Percentiles rank a stretch among this genome's conserved stretches.
Conservation (phyloP, 2,329 filamentous ascomycete genomes). For the Juglanconis juglandina region DNA sequence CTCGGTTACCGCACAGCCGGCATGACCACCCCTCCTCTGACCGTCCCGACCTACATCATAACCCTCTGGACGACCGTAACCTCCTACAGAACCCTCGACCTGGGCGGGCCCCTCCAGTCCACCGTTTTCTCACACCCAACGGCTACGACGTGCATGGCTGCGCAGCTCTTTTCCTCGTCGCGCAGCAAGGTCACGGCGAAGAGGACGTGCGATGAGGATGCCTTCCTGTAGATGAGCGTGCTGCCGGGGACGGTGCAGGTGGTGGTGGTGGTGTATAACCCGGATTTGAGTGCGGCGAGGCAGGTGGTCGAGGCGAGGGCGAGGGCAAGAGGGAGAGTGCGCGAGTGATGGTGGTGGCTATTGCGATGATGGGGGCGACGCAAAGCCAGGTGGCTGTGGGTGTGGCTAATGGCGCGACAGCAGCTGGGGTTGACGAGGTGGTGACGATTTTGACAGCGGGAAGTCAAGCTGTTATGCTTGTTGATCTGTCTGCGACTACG, state of each 20-base stretch:
- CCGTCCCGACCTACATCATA: constrained; percentile 5
- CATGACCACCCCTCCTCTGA: background rate
- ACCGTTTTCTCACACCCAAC: background rate
- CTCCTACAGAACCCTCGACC: constrained; percentile 6
- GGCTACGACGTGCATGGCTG: constrained; percentile 10
- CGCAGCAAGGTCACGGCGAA: background rate
- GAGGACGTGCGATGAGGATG: background rate
- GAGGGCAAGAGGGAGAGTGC: background rate
- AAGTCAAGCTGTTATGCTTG: too few relatives aligned
- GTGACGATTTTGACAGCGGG: background rate
- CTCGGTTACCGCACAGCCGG: background rate
- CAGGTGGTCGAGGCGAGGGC: background rate
- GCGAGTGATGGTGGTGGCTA: background rate
- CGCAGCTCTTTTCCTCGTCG: constrained; percentile 5
- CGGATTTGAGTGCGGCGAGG: constrained; percentile 2
- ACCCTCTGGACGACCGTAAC: constrained; percentile 13
- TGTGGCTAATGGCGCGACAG: background rate
- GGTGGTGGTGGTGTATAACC: constrained; percentile 10
- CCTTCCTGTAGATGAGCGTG: background rate
- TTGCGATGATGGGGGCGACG: background rate
- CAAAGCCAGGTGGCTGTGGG: background rate
- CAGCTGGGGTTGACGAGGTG: background rate
- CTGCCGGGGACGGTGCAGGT: background rate
- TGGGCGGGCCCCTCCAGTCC: constrained; percentile 2
- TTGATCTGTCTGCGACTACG: too few relatives aligned